These are phyloP conservation scores for Ammopiptanthus mongolicus DNA, from an alignment of 306 rosid genomes.

Conservation along the genomic window DNA sequence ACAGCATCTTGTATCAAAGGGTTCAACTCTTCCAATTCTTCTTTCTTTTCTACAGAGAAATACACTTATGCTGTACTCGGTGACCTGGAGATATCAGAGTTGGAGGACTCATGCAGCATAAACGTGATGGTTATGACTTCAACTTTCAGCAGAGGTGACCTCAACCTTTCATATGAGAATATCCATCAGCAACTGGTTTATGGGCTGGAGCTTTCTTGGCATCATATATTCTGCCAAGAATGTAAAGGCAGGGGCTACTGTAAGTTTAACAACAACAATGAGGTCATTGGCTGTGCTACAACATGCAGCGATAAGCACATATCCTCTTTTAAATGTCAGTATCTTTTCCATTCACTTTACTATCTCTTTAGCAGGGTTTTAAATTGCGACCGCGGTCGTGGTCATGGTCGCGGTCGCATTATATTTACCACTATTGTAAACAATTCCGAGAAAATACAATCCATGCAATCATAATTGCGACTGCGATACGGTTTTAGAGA, in stretches of 20 bases:
- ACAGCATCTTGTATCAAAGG: background rate
- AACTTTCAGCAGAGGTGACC: background rate
- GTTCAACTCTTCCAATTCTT: background rate
- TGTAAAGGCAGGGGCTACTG: slow-evolving; percentile 1
- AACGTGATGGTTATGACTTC: background rate
- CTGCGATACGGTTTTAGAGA: too few species aligned
- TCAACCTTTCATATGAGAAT: background rate
- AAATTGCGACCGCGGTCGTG: too few species aligned
- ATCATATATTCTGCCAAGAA: background rate
- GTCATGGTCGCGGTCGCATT: too few species aligned
- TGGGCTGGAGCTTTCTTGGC: slow-evolving; percentile 22
- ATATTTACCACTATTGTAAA: too few species aligned
- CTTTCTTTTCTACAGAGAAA: background rate
- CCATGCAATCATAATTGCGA: too few species aligned
- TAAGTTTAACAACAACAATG: background rate
- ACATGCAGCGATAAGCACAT: background rate
- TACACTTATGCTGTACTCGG: background rate
- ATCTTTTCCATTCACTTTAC: background rate
- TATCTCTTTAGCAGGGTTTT: background rate
- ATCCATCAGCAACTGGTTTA: slow-evolving; percentile 14
- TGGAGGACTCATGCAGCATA: slow-evolving; percentile 12
- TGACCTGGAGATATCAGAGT: background rate
- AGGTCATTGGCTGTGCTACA: background rate
- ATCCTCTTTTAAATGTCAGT: background rate
- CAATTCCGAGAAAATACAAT: too few species aligned